Percentiles rank a stretch among this genome's conserved stretches.
These are phyloP conservation scores for Byssochlamys sp. DNA, from an alignment of 2,329 filamentous ascomycete genomes.

Conservation along the genomic window DNA sequence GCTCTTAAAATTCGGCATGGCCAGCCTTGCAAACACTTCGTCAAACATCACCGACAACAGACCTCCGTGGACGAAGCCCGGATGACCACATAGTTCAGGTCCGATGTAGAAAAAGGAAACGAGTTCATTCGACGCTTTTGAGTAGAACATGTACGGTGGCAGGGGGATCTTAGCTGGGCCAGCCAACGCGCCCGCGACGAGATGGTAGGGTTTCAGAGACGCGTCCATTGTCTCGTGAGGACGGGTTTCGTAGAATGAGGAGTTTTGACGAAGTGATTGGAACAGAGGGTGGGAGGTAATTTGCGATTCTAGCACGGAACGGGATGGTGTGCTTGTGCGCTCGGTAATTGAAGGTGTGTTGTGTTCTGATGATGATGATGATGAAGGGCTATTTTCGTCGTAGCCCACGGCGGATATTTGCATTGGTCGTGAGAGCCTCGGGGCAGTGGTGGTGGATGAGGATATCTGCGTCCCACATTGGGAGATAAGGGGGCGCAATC, in stretches of 20 bases:
- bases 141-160: constrained; percentile 52
- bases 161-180: constrained; percentile 65
- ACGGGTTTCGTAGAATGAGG: constrained; percentile 60
- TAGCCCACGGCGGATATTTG: not conserved
- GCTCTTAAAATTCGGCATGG: constrained; percentile 22
- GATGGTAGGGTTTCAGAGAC: constrained; percentile 56
- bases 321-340: not conserved
- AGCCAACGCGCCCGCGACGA: constrained; percentile 68
- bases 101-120: constrained; percentile 26
- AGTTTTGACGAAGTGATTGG: constrained; percentile 52
- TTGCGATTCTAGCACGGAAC: constrained; percentile 8
- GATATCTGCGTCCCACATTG: not conserved
- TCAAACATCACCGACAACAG: constrained; percentile 26
- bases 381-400: not conserved
- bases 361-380: not conserved
- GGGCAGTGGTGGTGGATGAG: not conserved
- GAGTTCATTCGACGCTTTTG: constrained; percentile 9
- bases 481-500: not conserved
- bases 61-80: constrained; percentile 28
- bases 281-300: constrained; percentile 54
- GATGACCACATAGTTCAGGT: constrained; percentile 24
- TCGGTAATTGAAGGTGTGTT: not conserved
- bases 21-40: constrained; percentile 28
- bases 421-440: not conserved
- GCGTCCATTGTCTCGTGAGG: constrained; percentile 76